Conservation (phyloP, 768 basidiomycete genomes). For the Kwoniella newhampshirensis region DNA sequence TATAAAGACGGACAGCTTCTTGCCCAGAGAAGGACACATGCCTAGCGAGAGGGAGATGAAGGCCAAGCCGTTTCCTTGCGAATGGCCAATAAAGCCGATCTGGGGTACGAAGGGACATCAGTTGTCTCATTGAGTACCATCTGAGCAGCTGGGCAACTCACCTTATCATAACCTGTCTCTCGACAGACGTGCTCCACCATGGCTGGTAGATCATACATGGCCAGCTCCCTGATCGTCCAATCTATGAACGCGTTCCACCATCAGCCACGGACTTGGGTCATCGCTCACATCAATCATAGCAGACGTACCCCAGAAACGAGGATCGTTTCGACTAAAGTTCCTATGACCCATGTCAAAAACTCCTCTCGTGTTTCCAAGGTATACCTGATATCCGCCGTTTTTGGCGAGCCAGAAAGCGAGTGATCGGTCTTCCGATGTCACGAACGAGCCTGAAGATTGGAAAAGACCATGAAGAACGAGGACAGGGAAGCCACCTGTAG, state of each 20-base stretch:
- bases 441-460: slow-evolving; percentile 58
- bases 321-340: slow-evolving; percentile 55
- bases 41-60: slow-evolving; percentile 59
- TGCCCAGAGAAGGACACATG: slow-evolving; percentile 58
- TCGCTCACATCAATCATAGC: not conserved
- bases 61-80: slow-evolving; percentile 59
- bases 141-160: slow-evolving; percentile 1
- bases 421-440: slow-evolving; percentile 59
- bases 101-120: slow-evolving; percentile 16
- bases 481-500: slow-evolving; percentile 56
- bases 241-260: slow-evolving; percentile 39
- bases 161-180: slow-evolving; percentile 57
- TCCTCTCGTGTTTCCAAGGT: slow-evolving; percentile 56
- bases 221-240: slow-evolving; percentile 59
- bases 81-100: slow-evolving; percentile 60
- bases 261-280: not conserved
- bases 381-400: slow-evolving; percentile 58
- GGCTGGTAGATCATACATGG: slow-evolving; percentile 59
- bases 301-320: slow-evolving; percentile 58
- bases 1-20: slow-evolving; percentile 57
- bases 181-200: slow-evolving; percentile 57
- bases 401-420: slow-evolving; percentile 60
- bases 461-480: slow-evolving; percentile 59
- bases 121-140: not conserved
- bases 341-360: slow-evolving; percentile 60